Evolutionary conservation across 192 early-diverging fungal genomes (phyloP).

Genomic region (Umbelopsis ramanniana): DNA sequence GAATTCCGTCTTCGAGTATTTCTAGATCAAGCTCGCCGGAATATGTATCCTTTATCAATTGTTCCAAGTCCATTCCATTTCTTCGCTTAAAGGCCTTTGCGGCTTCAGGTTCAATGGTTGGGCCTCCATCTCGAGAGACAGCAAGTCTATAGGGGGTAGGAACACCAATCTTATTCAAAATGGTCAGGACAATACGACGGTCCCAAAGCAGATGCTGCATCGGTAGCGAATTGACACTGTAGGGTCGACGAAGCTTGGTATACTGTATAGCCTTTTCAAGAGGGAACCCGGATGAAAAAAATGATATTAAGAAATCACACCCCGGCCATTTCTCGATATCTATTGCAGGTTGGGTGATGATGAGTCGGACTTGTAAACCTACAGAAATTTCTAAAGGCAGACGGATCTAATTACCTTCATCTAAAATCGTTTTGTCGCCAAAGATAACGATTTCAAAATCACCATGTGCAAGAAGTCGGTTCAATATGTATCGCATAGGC

Average conservation of each 20-base stretch:
- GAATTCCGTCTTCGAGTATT: conserved; percentile 63
- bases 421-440: conserved; percentile 95
- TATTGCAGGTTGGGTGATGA: conserved; percentile 23
- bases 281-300: conserved; percentile 94
- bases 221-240: conserved; percentile 89
- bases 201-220: conserved; percentile 91
- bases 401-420: conserved; percentile 70
- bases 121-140: conserved; percentile 72
- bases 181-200: conserved; percentile 80
- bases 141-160: conserved; percentile 79
- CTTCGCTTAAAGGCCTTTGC: conserved; percentile 27
- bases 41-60: conserved; percentile 19
- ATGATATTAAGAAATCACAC: conserved; percentile 96
- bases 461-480: conserved; percentile 64
- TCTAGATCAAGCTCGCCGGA: background rate
- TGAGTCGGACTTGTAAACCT: background rate
- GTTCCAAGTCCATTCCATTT: conserved; percentile 33
- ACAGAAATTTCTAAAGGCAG: background rate
- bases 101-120: conserved; percentile 38
- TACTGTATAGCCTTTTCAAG: conserved; percentile 92
- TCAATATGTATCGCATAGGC: conserved; percentile 94
- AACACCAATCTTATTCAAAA: conserved; percentile 80
- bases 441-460: conserved; percentile 87
- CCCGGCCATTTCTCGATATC: conserved; percentile 88
- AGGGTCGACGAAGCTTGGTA: conserved; percentile 81